Evolutionary conservation across 2,329 filamentous ascomycete genomes (phyloP).

Genomic region (Aspergillus latus): DNA sequence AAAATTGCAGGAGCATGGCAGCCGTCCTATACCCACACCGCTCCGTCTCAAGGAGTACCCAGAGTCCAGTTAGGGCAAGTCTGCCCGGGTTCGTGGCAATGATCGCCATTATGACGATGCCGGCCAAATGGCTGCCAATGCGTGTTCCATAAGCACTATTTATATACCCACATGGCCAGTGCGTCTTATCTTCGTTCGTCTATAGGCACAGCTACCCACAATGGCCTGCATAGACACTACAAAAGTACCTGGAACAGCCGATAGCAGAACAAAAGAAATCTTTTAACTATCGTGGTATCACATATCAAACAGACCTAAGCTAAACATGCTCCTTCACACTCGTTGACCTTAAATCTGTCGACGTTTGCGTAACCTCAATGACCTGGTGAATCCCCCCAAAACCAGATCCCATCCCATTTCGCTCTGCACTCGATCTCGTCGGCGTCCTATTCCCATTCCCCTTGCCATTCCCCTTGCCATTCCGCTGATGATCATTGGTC

Average conservation of each 20-base stretch:
- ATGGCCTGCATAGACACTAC: too few relatives aligned
- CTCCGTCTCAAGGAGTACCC: neutral
- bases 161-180: too few relatives aligned
- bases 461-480: neutral
- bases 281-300: neutral
- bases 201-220: too few relatives aligned
- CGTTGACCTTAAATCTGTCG: neutral
- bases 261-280: neutral
- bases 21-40: neutral
- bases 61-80: neutral
- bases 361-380: conserved; percentile 11
- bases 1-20: too few relatives aligned
- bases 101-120: neutral
- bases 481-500: neutral
- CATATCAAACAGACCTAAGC: neutral
- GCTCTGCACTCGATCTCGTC: neutral
- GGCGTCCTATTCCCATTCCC: neutral
- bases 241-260: too few relatives aligned
- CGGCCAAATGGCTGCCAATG: too few relatives aligned
- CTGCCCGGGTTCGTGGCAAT: neutral
- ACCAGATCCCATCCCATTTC: neutral
- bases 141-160: too few relatives aligned
- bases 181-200: too few relatives aligned
- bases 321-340: conserved; percentile 11
- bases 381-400: conserved; percentile 3